phyloP scores from a whole-genome alignment of 306 rosid species.

The Vigna reflexopilosa region DNA sequence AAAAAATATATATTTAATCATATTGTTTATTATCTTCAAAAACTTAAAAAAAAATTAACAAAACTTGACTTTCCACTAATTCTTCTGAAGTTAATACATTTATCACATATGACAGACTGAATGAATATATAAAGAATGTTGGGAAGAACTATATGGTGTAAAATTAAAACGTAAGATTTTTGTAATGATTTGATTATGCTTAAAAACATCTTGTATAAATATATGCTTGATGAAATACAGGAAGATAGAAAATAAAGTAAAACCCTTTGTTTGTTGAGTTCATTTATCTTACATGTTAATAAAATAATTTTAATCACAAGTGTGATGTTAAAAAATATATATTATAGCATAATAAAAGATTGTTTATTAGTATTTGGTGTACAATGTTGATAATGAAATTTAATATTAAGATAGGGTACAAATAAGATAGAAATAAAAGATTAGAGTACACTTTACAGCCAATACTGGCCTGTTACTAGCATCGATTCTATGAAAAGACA shows the following conservation, averaged over 20 bases:
- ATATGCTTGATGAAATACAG: not conserved
- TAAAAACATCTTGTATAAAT: not conserved
- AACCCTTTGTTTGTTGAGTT: no score
- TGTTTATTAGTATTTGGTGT: not conserved
- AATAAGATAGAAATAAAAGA: not conserved
- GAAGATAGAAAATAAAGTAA: not conserved
- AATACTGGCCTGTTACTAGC: constrained; percentile 33
- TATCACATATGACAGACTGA: no score
- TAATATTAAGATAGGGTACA: not conserved
- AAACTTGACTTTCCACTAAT: no score
- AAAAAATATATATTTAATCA: no score
- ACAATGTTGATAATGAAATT: not conserved
- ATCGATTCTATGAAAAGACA: constrained; percentile 29
- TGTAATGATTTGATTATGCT: not conserved
- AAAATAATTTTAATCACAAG: no score
- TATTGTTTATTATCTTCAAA: no score
- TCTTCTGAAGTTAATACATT: no score
- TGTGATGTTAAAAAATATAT: no score
- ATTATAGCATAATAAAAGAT: no score
- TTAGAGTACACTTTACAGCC: constrained; percentile 38
- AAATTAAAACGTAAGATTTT: not conserved
- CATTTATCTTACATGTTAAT: no score
- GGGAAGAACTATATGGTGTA: not conserved
- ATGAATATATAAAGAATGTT: not conserved
- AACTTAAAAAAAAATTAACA: no score